Conservation (phyloP, 306 rosid species). For the Psophocarpus tetragonolobus region DNA sequence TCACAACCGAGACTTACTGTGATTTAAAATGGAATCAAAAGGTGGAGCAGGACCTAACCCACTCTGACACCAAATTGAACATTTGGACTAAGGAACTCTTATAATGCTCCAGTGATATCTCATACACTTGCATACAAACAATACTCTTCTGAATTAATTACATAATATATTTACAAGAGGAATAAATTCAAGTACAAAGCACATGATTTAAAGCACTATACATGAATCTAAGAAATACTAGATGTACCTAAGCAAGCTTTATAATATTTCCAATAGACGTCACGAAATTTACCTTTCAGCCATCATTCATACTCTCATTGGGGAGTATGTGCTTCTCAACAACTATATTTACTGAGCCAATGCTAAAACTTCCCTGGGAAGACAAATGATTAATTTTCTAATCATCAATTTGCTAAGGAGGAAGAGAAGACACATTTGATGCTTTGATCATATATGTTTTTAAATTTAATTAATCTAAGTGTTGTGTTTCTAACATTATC, state of each 20-base stretch:
- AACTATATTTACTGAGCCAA: background rate
- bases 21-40: background rate
- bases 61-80: background rate
- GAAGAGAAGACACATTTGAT: background rate
- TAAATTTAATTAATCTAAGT: background rate
- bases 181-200: background rate
- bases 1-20: background rate
- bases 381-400: background rate
- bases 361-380: background rate
- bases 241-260: background rate
- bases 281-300: background rate
- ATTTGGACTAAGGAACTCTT: background rate
- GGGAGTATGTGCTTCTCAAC: background rate
- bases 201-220: background rate
- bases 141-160: background rate
- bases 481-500: constrained; percentile 25
- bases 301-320: background rate
- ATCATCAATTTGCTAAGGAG: background rate
- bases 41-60: background rate
- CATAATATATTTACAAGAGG: background rate
- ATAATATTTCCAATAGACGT: background rate
- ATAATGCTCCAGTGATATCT: background rate
- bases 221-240: background rate
- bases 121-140: background rate
- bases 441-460: background rate